Percentiles rank a stretch among this genome's conserved stretches.
Evolutionary conservation across 208 protist genomes (phyloP).

Genomic region (Leptomonas seymouri): DNA sequence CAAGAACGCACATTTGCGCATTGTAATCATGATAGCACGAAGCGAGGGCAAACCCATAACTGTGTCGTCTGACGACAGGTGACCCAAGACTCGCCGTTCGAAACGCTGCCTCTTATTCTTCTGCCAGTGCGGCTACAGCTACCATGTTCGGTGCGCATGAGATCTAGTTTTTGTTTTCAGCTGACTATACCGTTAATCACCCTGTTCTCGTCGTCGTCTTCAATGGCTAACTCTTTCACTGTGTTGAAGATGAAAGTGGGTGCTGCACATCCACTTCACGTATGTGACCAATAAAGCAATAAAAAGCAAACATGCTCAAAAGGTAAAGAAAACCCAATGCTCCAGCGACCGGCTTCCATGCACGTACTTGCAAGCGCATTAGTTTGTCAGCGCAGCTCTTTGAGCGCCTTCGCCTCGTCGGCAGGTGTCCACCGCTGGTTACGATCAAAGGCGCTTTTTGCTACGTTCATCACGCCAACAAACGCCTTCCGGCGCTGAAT

Average conservation of each 20-base stretch:
- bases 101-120: no score
- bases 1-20: no score
- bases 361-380: not conserved
- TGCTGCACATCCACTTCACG: not conserved
- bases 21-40: no score
- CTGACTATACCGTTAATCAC: not conserved
- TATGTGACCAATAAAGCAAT: conserved; percentile 15
- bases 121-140: no score
- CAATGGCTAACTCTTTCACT: not conserved
- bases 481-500: conserved; percentile 76
- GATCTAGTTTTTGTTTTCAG: no score
- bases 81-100: no score
- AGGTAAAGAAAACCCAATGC: not conserved
- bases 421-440: conserved; percentile 70
- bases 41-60: no score
- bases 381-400: conserved; percentile 11
- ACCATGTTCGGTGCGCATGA: no score
- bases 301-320: not conserved
- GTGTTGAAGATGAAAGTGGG: conserved; percentile 1
- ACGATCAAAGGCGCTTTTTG: conserved; percentile 75
- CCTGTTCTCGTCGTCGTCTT: no score
- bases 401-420: conserved; percentile 51
- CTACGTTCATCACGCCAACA: conserved; percentile 79
- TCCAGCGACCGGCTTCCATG: not conserved
- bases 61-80: no score